Evolutionary conservation across 805 yeast species (phyloP), one percentile per base, ranked within the genome.

Genomic region (Saccharomycopsis sp.): DNA sequence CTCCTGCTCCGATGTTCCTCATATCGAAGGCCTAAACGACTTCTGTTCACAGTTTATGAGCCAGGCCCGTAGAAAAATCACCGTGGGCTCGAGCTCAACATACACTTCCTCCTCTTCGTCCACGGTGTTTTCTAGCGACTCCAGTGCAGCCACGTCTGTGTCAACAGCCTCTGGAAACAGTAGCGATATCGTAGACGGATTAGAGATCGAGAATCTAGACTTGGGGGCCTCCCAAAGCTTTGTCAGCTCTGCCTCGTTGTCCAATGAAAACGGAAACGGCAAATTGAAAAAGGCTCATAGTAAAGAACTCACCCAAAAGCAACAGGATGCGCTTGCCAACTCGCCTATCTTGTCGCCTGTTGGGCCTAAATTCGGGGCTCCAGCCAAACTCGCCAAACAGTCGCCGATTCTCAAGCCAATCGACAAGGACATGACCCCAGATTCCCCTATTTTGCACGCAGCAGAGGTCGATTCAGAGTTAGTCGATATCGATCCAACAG

Each of bases 271-370:
- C 18, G n/a, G 34, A n/a, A n/a, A n/a, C n/a, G n/a, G n/a, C n/a
- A n/a, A n/a, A n/a, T n/a, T n/a, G 34, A 47, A 47, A 47, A 29
- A 47, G 15, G 20, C 37, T 20, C 16, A 47, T 20, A 46, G 52
- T 3, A 29, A 24, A 3, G 23, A 54, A 4, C 51, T 83, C 55
- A 72, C 83, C 8, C 78, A 76, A 56, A 71, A 71, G 37, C 87
- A 83, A 70, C 79, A 78, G 21, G 67, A 69, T 20, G 80, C 84
- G 3, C 72, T 84, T 56, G 79, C 87, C 2, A 71, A 71, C 54
- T 80, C 88, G 2, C 85, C 83, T 4, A 67, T 73, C 15, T 71
- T 84, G 63, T 78, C 82, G 5, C 78, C 87, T 2, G 83, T 78
- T 2, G 87, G 83, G 63, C 89, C 88, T 34, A 76, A 74, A 51